Conservation (phyloP, 345 rosid genomes). For the Syzygium aqueum region DNA sequence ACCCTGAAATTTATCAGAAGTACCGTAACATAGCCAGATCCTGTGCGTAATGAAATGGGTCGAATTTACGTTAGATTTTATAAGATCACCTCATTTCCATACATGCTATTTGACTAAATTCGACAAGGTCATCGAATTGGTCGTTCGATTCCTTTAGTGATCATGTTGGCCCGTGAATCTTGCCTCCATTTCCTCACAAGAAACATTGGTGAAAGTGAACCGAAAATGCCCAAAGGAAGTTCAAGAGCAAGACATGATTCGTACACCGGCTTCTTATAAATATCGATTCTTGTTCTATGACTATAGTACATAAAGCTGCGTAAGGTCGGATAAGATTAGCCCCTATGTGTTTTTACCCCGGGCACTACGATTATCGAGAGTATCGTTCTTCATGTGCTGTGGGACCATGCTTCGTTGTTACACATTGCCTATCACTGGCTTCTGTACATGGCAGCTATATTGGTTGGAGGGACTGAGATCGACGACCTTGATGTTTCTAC, state of each 20-base stretch:
- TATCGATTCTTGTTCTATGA: not conserved
- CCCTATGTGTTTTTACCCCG: slow-evolving; percentile 32
- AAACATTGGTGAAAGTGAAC: too few species aligned
- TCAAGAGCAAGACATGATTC: slow-evolving; percentile 54
- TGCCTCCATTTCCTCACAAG: too few species aligned
- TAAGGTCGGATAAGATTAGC: slow-evolving; percentile 2
- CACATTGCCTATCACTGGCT: not conserved
- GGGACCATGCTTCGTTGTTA: slow-evolving; percentile 7
- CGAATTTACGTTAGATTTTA: too few species aligned
- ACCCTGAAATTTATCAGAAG: not conserved
- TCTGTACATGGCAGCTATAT: not conserved
- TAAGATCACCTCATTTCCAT: not conserved
- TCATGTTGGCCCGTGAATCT: too few species aligned
- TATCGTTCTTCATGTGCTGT: slow-evolving; percentile 6
- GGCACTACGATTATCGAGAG: slow-evolving; percentile 8
- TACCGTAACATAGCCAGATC: too few species aligned
- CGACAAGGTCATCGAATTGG: not conserved
- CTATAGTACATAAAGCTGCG: not conserved
- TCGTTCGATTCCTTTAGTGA: not conserved
- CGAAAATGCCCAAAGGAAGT: slow-evolving; percentile 49
- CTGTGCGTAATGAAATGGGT: not conserved
- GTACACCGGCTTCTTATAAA: not conserved
- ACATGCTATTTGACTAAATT: not conserved
- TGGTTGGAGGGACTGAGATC: not conserved
- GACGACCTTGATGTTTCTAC: not conserved